A percentile compares a stretch with the other conserved stretches of the same genome.
These are phyloP conservation scores for Penicillium sp. DNA, from an alignment of 2,329 filamentous ascomycete genomes.

Conservation along the genomic window DNA sequence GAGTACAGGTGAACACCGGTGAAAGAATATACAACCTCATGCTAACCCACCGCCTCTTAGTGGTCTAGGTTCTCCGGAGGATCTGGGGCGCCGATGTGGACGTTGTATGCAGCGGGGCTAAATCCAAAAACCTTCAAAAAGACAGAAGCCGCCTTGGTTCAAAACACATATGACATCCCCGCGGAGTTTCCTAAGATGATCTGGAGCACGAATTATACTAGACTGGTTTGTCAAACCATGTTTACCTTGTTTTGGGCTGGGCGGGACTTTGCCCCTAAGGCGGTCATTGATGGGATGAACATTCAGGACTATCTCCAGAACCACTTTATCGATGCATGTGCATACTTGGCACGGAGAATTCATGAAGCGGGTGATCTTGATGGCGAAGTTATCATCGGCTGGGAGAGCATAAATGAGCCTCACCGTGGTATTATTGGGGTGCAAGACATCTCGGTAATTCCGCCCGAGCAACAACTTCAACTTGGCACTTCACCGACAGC, in stretches of 20 bases:
- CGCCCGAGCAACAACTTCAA: slow-evolving; percentile 82
- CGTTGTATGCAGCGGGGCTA: slow-evolving; percentile 86
- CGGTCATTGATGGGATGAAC: slow-evolving; percentile 89
- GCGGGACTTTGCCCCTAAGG: slow-evolving; percentile 89
- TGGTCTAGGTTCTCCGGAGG: slow-evolving; percentile 95
- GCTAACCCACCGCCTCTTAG: slow-evolving; percentile 44
- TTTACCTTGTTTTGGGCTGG: slow-evolving; percentile 95
- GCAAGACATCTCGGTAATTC: slow-evolving; percentile 75
- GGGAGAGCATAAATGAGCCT: slow-evolving; percentile 95
- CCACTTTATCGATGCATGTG: slow-evolving; percentile 78
- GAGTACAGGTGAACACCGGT: slow-evolving; percentile 39
- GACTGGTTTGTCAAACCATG: slow-evolving; percentile 81
- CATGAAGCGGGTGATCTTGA: slow-evolving; percentile 87
- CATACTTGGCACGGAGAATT: slow-evolving; percentile 78
- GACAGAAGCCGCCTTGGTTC: slow-evolving; percentile 89
- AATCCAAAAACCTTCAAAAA: slow-evolving; percentile 80
- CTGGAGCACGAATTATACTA: slow-evolving; percentile 95
- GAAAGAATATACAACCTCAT: slow-evolving; percentile 5
- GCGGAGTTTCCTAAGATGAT: slow-evolving; percentile 96
- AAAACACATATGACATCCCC: slow-evolving; percentile 87
- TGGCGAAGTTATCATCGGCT: slow-evolving; percentile 83
- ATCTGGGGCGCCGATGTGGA: slow-evolving; percentile 97
- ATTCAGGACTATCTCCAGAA: slow-evolving; percentile 92
- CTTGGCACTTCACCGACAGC: slow-evolving; percentile 91
- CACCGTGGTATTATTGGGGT: slow-evolving; percentile 84